These are phyloP conservation scores for Butyriboletus loyo DNA, from an alignment of 768 basidiomycete genomes.

Conservation along the genomic window DNA sequence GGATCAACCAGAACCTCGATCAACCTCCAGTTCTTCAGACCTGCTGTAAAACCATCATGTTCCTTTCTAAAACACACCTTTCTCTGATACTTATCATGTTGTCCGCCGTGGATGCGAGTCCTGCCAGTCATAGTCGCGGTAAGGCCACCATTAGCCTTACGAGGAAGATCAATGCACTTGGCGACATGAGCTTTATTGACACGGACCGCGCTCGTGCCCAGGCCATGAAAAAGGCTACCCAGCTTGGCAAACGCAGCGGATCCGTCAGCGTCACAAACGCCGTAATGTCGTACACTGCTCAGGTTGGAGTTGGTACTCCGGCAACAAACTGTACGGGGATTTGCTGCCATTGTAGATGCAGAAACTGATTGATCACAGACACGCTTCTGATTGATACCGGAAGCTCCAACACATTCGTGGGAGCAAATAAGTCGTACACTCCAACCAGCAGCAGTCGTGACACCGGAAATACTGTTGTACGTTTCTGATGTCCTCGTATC, in stretches of 20 bases:
- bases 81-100: slow-evolving; percentile 11
- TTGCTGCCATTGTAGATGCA: neutral
- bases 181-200: slow-evolving; percentile 8
- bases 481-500: neutral
- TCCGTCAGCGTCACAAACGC: slow-evolving; percentile 18
- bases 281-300: slow-evolving; percentile 24
- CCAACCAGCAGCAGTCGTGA: slow-evolving; percentile 4
- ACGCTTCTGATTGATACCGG: slow-evolving; percentile 30
- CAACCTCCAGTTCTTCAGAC: no score
- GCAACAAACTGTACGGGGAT: slow-evolving; percentile 23
- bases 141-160: slow-evolving; percentile 12
- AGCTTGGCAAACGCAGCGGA: slow-evolving; percentile 4
- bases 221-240: slow-evolving; percentile 1
- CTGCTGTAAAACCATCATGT: slow-evolving; percentile 4
- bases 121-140: slow-evolving; percentile 1
- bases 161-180: slow-evolving; percentile 11
- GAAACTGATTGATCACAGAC: slow-evolving; percentile 15
- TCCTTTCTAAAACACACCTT: slow-evolving; percentile 7
- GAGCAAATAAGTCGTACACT: slow-evolving; percentile 14
- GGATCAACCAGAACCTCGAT: no score
- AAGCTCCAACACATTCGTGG: slow-evolving; percentile 31
- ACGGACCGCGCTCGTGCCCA: slow-evolving; percentile 22
- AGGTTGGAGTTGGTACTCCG: slow-evolving; percentile 31
- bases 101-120: slow-evolving; percentile 11
- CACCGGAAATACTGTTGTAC: slow-evolving; percentile 23